Percentiles rank a stretch among this genome's conserved stretches.
phyloP scores from a whole-genome alignment of 140 eudicot species.

The Senecio squalidus region DNA sequence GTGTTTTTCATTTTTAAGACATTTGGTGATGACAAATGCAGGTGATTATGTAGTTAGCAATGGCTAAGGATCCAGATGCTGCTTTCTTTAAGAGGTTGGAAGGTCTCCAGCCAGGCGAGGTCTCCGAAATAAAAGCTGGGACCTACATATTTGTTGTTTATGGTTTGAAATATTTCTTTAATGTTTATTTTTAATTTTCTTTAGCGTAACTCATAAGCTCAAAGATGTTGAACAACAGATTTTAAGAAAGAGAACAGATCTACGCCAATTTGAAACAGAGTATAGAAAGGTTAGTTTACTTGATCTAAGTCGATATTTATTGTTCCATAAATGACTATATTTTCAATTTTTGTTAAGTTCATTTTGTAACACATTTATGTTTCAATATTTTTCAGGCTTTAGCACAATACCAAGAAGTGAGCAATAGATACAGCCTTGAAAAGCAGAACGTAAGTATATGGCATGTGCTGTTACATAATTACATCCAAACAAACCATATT shows the following conservation, averaged over 20 bases:
- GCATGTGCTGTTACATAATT: no score
- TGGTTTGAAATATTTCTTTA: constrained; percentile 38
- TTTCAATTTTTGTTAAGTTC: no score
- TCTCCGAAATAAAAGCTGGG: constrained; percentile 79
- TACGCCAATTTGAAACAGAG: constrained; percentile 83
- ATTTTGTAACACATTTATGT: no score
- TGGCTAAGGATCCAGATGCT: constrained; percentile 94
- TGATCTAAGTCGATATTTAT: no score
- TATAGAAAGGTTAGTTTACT: constrained; percentile 94
- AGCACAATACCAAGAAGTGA: no score
- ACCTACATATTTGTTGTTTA: constrained; percentile 92
- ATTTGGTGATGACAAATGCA: no score
- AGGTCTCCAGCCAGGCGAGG: constrained; percentile 97
- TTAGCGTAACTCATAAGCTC: constrained; percentile 42
- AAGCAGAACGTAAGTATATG: no score
- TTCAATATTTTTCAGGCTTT: no score
- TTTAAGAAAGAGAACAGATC: constrained; percentile 80
- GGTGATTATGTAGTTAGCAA: constrained; percentile 55
- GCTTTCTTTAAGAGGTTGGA: constrained; percentile 84
- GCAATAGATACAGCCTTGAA: no score
- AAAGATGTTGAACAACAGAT: constrained; percentile 83
- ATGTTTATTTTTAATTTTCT: not conserved
- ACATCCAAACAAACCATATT: no score
- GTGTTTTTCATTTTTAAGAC: no score
- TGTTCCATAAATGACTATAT: no score